Conservation (phyloP, 2,329 filamentous ascomycete species). For the Epicoccum nigrum region DNA sequence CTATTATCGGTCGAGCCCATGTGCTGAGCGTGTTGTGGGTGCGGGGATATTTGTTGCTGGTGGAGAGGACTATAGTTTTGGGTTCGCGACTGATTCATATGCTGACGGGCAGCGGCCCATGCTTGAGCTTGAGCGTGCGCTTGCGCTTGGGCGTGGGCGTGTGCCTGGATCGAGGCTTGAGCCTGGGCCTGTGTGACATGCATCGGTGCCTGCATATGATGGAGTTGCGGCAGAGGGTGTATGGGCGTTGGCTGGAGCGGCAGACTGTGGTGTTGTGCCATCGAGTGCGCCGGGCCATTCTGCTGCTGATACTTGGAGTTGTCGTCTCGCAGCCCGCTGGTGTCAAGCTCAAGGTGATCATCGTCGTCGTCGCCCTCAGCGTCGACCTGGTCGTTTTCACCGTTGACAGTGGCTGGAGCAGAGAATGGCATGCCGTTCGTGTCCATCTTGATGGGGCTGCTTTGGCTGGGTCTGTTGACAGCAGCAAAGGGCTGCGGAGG, state of each 20-base stretch:
- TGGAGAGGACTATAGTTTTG: slow-evolving; percentile 39
- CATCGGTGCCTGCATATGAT: slow-evolving; percentile 36
- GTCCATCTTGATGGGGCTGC: slow-evolving; percentile 30
- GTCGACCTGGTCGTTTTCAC: slow-evolving; percentile 47
- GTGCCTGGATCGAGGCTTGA: slow-evolving; percentile 32
- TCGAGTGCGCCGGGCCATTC: slow-evolving; percentile 13
- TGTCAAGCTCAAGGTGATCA: slow-evolving; percentile 7
- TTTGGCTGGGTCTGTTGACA: slow-evolving; percentile 24
- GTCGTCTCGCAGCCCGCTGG: slow-evolving; percentile 1
- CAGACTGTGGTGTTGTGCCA: slow-evolving; percentile 25
- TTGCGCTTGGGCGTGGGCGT: slow-evolving; percentile 37
- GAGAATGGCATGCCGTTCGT: slow-evolving; percentile 34
- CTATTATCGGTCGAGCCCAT: slow-evolving; percentile 42
- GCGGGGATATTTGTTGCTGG: slow-evolving; percentile 37
- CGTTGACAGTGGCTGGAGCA: slow-evolving; percentile 43
- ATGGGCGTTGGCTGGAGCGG: slow-evolving; percentile 40
- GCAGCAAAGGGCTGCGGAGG: slow-evolving; percentile 31
- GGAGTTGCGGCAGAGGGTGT: slow-evolving; percentile 35
- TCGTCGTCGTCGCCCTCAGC: slow-evolving; percentile 41
- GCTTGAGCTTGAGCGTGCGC: slow-evolving; percentile 36
- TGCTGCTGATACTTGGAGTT: slow-evolving; percentile 25
- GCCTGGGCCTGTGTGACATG: slow-evolving; percentile 40
- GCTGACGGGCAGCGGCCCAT: slow-evolving; percentile 44
- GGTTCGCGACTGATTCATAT: slow-evolving; percentile 46
- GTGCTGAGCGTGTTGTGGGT: slow-evolving; percentile 30